Conservation (phyloP, 2,329 filamentous ascomycete genomes). For the Albifimbria verrucaria region DNA sequence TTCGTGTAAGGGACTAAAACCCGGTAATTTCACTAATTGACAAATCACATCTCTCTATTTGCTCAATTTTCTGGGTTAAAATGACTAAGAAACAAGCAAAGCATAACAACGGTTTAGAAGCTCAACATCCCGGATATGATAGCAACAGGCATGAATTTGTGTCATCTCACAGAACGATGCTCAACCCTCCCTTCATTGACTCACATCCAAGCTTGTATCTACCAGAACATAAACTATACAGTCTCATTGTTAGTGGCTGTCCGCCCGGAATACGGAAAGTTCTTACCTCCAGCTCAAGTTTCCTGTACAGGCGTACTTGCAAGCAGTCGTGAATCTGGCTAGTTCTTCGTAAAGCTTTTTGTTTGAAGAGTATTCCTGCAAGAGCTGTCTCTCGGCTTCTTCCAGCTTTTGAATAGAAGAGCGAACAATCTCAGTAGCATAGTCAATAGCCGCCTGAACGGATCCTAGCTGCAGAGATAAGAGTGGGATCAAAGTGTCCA, state of each 20-base stretch:
- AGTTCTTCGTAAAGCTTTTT: neutral
- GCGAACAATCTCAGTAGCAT: neutral
- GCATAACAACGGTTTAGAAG: no score
- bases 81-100: no score
- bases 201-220: neutral
- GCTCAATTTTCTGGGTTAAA: no score
- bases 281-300: neutral
- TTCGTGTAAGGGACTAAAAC: no score
- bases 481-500: constrained; percentile 2
- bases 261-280: neutral
- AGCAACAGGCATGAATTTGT: no score
- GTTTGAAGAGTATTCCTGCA: neutral
- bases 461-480: neutral
- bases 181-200: neutral
- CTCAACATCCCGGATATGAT: no score
- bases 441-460: neutral
- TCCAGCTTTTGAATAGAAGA: neutral
- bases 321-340: neutral
- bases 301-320: neutral
- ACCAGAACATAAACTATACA: neutral
- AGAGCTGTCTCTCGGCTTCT: neutral
- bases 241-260: no score
- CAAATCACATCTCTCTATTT: no score
- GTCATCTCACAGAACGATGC: neutral
- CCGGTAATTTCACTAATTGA: no score